Evolutionary conservation across 2,329 filamentous ascomycete species (phyloP), one percentile per base, ranked within the genome.

Genomic region (Fusarium algeriense): DNA sequence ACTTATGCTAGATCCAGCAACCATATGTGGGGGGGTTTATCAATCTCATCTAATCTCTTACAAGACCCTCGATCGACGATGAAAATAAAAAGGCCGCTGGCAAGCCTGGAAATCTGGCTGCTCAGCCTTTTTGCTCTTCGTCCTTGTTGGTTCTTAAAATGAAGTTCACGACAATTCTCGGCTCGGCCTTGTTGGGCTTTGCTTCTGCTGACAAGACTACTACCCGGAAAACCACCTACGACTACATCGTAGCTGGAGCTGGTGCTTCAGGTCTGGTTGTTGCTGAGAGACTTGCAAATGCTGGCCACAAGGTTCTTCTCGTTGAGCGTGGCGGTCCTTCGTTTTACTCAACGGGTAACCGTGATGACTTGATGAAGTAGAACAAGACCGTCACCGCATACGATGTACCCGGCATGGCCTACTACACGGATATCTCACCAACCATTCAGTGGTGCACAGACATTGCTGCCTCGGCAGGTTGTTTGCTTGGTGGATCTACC

Each of bases 341-440:
- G 6, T 88, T 90, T 13, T 90, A 87, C 34, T 84, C 87, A 67
- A 91, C 89, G 81, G 88, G 89, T 38, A 90, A 90, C 9, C 87
- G 82, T 23, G 84, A 90, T 78, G 86, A 85, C 67, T 43, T 73
- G 48, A 88, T 90, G 9, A 80, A 80, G 4, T 93, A 91, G 91
- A 83, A 89, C 15, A 80, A 86, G 34, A 88, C 88, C 60, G 77
- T 93, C 48, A 92, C 90, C 20, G 88, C 90, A 45, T 92, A 92
- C 75, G 91, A 93, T 75, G 87, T 92, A 3, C 90, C 90, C 1
- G 90, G 90, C 67, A 86, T 92, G 63, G 91, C 89, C 79, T 92
- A 92, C 77, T 84, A 91, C 80, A 92, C 92, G 73, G 91, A 89
- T 17, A 89, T 80, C 82, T 30, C 85, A 90, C 77, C 70, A 8